phyloP scores from a whole-genome alignment of 1,284 basidiomycete species.

The Meira nashicola region DNA sequence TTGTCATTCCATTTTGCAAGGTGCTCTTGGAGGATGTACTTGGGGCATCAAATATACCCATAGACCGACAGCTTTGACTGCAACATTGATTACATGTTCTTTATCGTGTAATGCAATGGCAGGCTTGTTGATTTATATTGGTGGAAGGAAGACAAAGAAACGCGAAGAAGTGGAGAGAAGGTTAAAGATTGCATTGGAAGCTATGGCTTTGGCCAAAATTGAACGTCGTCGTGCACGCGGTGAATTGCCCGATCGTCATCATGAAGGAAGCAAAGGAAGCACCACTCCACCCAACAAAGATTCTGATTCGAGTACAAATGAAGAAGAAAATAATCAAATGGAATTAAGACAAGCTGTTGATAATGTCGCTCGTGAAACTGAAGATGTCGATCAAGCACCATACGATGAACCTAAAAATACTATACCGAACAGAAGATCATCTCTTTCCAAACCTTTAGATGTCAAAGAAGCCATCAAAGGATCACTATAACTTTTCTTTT shows the following conservation, averaged over 20 bases:
- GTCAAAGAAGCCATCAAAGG: too few relatives aligned
- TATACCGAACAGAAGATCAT: too few relatives aligned
- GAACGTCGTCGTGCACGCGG: constrained; percentile 4
- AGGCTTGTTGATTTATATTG: constrained; percentile 71
- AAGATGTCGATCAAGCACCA: too few relatives aligned
- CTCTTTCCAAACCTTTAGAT: too few relatives aligned
- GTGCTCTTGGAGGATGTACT: constrained; percentile 65
- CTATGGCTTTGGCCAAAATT: constrained; percentile 24
- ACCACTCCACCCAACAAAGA: too few relatives aligned
- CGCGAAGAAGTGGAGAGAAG: constrained; percentile 67
- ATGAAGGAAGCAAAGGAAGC: background rate
- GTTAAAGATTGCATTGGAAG: constrained; percentile 65
- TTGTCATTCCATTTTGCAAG: constrained; percentile 55
- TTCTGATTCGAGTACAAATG: too few relatives aligned
- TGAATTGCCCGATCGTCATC: background rate
- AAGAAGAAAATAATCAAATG: too few relatives aligned
- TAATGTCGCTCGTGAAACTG: too few relatives aligned
- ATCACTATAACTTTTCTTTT: too few relatives aligned
- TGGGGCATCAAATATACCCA: constrained; percentile 63
- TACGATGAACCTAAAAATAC: too few relatives aligned
- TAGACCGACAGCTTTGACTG: constrained; percentile 59
- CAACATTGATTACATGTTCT: constrained; percentile 67
- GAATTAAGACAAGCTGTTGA: too few relatives aligned
- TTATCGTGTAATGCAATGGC: constrained; percentile 79
- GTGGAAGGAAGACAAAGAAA: constrained; percentile 72